Evolutionary conservation across 225 moss, liverwort and hornwort species (phyloP), one percentile per base, ranked within the genome.

Genomic region (Asterella californica): DNA sequence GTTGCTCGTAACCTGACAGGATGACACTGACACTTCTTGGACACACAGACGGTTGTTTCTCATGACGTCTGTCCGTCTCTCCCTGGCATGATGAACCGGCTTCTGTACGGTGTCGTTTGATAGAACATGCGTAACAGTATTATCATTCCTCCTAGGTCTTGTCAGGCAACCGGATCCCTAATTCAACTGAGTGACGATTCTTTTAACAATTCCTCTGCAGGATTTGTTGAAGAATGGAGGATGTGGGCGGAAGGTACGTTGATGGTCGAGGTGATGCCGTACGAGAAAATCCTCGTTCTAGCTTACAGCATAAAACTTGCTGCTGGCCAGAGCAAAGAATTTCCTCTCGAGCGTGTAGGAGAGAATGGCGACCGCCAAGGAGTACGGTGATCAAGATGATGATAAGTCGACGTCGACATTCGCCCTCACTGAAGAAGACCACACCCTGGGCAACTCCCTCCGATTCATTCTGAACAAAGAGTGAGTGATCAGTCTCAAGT

Each of bases 391-490:
- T 48, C 79, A 82, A 33, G 65, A 75, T 32, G 87, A 87, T 60
- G 78, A 78, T 55, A 82, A 63, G 62, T 72, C 60, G 25, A 65
- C 75, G 22, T 89, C 91, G 30, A 89, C 89, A 0, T 91, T 89
- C 53, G 87, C 88, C 22, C 65, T 91, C 32, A 81, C 86, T 0
- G 91, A 87, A 62, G 91, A 91, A 75, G 91, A 91, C 70, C 91
- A 91, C 79, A 91, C 91, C 2, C 83, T 91, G 0, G 91, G 83
- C 2, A 91, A 91, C 49, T 88, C 89, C 4, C 86, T 91, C 9
- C 91, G 91, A 52, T 91, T 74, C 64, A 75, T 89, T 54, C 86
- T 91, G 15, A 89, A 91, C 80, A 89, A 89, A 73, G 90, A 91
- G 90, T 91, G 60, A 81, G 90, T 49, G 30, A 27, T 15, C 48